Conservation (phyloP, 2,329 filamentous ascomycete species). For the Trichoderma sp. region DNA sequence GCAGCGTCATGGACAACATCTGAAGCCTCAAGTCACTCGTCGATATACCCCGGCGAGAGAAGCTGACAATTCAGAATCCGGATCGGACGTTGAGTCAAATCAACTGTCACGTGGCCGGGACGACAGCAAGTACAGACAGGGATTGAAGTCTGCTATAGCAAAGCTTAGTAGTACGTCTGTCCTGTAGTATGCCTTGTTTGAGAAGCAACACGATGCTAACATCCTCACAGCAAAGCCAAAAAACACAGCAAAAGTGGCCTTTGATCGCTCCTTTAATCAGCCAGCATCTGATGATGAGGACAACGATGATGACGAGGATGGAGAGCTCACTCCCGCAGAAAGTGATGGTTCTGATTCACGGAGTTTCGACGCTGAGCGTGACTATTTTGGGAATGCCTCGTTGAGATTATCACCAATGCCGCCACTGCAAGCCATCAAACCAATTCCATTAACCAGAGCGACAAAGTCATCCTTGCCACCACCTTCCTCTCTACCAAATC, state of each 20-base stretch:
- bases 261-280: background rate
- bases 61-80: background rate
- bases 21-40: background rate
- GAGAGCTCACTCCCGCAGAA: conserved; percentile 11
- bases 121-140: background rate
- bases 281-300: conserved; percentile 25
- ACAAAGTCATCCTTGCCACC: background rate
- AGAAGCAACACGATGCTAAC: background rate
- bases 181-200: background rate
- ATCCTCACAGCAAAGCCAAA: background rate
- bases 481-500: background rate
- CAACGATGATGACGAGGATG: background rate
- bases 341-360: conserved; percentile 33
- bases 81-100: background rate
- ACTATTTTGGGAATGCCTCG: conserved; percentile 37
- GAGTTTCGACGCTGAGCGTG: conserved; percentile 38
- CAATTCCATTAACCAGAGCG: background rate
- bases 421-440: background rate
- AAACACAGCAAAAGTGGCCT: background rate
- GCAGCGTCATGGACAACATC: background rate
- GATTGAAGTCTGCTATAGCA: background rate
- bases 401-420: conserved; percentile 32
- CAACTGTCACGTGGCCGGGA: background rate
- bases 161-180: background rate
- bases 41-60: background rate